Conservation (phyloP, 148 eudicot genomes). For the Arctostaphylos glauca region DNA sequence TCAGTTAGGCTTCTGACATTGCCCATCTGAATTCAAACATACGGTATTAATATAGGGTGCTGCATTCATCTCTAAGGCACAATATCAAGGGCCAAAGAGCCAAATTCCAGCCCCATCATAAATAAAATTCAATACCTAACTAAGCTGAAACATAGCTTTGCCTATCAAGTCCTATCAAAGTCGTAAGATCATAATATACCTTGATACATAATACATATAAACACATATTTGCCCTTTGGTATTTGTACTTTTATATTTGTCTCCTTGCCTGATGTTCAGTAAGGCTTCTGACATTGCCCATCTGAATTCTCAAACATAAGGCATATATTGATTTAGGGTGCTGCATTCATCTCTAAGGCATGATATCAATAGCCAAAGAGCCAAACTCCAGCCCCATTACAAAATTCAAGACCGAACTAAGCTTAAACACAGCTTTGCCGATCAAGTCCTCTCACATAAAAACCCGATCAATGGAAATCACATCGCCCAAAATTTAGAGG, state of each 20-base stretch:
- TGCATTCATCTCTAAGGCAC: constrained; percentile 39
- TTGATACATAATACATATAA: background rate
- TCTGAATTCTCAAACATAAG: constrained; percentile 4
- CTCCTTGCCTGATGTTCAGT: constrained; percentile 9
- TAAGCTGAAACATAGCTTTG: background rate
- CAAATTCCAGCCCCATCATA: constrained; percentile 32
- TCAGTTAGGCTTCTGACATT: constrained; percentile 19
- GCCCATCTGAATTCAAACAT: constrained; percentile 4
- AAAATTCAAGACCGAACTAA: background rate
- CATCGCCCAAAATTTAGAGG: background rate
- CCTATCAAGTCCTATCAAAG: background rate
- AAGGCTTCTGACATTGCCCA: constrained; percentile 15
- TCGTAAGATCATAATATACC: background rate
- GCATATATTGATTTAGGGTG: constrained; percentile 28
- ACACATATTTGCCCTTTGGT: background rate
- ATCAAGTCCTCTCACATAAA: background rate
- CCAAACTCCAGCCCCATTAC: constrained; percentile 33
- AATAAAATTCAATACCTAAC: background rate
- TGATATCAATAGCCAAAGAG: constrained; percentile 28
- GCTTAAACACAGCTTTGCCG: background rate
- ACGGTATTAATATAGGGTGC: constrained; percentile 31
- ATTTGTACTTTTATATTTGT: background rate
- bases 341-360: constrained; percentile 41
- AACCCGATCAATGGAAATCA: background rate
- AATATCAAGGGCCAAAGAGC: constrained; percentile 28